Base-by-base conservation (phyloP, 352 stramenopile genomes). In the Lagenidium sp. region DNA sequence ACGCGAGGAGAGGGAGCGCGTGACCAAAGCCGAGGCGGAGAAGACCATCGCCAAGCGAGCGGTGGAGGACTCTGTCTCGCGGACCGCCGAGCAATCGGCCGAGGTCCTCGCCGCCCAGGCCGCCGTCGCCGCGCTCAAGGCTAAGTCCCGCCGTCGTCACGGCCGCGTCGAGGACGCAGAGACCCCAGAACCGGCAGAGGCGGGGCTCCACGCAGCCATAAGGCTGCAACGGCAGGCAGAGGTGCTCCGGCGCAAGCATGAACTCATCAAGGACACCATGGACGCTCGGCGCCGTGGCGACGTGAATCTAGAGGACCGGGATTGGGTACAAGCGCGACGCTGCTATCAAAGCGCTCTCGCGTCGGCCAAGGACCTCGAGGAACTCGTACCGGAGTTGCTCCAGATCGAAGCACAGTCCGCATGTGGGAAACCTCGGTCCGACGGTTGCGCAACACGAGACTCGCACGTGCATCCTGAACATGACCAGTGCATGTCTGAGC, bases 31-130 rank as follows among this genome's bases (percentile, higher is more conserved):
- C 5, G 43, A 55, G 29, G 29, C 62, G 29, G 55, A 59, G 39
- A 68, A 77, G 38, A 21, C 41, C 32, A 48, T 49, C 11, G 67
- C 64, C 24, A 83, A 85, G 55, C 63, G 70, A 40, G 53, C 28
- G 29, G 57, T 82, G 12, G 76, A 88, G 36, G 63, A 55, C 26
- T 62, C 57, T 2, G 63, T 67, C 35, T 60, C 61, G 25, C 41
- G 60, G 13, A 49, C 38, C 15, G 68, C 72, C 4, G 62, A 77
- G 55, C 67, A 82, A 25, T 73, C 63, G 13, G 72, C 72, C 4
- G 67, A 85, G 35, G 51, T 82, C 29, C 52, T 85, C 16, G 68
- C 76, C 2, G 76, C 76, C 1, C 72, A 82, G 35, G 76, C 72
- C 5, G 70, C 69, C 0, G 76, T 88, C 18, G 76, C 76, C 0